Conservation (phyloP, 345 rosid genomes). For the Brassica juncea region DNA sequence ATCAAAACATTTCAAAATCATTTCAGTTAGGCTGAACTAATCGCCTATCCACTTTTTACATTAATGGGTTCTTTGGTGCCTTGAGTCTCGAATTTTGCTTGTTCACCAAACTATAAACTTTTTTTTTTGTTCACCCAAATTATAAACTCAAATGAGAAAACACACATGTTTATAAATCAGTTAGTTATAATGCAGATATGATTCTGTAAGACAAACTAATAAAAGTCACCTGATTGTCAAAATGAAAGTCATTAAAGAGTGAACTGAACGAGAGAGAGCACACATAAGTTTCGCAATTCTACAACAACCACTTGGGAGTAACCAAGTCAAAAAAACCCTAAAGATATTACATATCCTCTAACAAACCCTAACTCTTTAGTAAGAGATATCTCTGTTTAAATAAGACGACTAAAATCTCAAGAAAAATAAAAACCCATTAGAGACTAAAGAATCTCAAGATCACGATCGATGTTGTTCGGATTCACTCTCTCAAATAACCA, state of each 20-base stretch:
- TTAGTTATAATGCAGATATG: not conserved
- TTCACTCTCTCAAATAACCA: slow-evolving; percentile 6
- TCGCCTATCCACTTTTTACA: not conserved
- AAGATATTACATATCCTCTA: slow-evolving; percentile 27
- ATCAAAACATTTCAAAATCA: not conserved
- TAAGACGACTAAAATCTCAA: slow-evolving; percentile 16
- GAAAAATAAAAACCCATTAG: not conserved
- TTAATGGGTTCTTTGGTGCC: not conserved
- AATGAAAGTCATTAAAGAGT: not conserved
- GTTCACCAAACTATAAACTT: not conserved
- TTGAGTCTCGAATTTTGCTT: not conserved
- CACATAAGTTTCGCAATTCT: slow-evolving; percentile 16
- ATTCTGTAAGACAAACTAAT: not conserved
- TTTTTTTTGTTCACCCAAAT: not conserved
- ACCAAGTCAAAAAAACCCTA: slow-evolving; percentile 26
- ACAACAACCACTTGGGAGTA: slow-evolving; percentile 19
- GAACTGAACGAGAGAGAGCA: slow-evolving; percentile 3
- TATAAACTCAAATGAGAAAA: not conserved
- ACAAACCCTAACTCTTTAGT: slow-evolving; percentile 26
- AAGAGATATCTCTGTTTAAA: slow-evolving; percentile 6
- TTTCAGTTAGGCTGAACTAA: not conserved
- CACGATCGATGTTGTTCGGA: not conserved
- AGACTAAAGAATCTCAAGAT: slow-evolving; percentile 24
- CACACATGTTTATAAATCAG: not conserved
- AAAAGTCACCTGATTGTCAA: slow-evolving; percentile 2